These are phyloP conservation scores for Zelonia costaricensis DNA, from an alignment of 208 protist species.

Conservation along the genomic window DNA sequence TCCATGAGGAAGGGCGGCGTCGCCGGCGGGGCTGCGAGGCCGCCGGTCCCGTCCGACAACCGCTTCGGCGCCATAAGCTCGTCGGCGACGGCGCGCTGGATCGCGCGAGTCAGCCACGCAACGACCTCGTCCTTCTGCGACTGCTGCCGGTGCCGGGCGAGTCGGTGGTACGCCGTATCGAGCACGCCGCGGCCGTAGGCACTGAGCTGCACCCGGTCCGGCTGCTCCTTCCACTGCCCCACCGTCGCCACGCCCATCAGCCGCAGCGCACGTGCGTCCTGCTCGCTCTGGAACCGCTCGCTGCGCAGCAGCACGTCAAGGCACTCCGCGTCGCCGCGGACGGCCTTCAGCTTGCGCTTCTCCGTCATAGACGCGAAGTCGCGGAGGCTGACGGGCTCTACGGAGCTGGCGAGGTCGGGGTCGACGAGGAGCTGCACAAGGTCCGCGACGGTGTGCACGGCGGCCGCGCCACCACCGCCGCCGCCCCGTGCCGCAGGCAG, in stretches of 20 bases:
- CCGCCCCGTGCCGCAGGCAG: not conserved
- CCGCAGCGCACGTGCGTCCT: slow-evolving; percentile 70
- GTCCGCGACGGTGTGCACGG: slow-evolving; percentile 33
- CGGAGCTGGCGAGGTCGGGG: slow-evolving; percentile 27
- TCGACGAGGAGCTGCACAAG: slow-evolving; percentile 73
- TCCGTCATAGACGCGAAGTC: slow-evolving; percentile 75
- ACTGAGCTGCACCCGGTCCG: slow-evolving; percentile 65
- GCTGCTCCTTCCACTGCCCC: slow-evolving; percentile 72
- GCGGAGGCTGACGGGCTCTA: slow-evolving; percentile 68
- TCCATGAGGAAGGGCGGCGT: slow-evolving; percentile 1
- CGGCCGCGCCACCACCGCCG: not conserved
- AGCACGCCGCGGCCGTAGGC: slow-evolving; percentile 68
- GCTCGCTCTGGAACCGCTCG: slow-evolving; percentile 64
- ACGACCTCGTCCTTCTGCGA: slow-evolving; percentile 69
- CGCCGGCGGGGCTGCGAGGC: not conserved
- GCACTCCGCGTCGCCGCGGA: slow-evolving; percentile 51
- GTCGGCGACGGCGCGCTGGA: slow-evolving; percentile 76
- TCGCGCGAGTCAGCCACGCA: slow-evolving; percentile 77
- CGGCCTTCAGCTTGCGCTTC: slow-evolving; percentile 56
- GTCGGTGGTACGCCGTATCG: slow-evolving; percentile 47
- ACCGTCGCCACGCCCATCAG: slow-evolving; percentile 63
- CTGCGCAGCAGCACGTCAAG: slow-evolving; percentile 55
- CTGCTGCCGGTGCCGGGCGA: slow-evolving; percentile 24
- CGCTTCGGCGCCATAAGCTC: slow-evolving; percentile 50
- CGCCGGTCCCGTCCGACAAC: slow-evolving; percentile 9